Percentiles rank a stretch among this genome's conserved stretches.
phyloP scores from a whole-genome alignment of 441 rosid species.

The Cnidoscolus chayamansa region DNA sequence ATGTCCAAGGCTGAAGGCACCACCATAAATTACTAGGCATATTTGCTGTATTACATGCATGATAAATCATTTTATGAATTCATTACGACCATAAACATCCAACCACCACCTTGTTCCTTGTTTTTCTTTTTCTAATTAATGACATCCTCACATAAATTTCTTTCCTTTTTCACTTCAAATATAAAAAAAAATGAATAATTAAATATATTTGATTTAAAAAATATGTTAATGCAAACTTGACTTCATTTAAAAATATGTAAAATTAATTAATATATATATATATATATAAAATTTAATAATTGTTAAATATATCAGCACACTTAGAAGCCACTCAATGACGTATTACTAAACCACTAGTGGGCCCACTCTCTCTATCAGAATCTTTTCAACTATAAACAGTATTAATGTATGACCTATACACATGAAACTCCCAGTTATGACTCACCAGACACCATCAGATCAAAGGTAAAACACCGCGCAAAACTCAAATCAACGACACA shows the following conservation, averaged over 20 bases:
- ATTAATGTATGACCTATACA: neutral
- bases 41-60: too few species aligned
- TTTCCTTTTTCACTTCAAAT: neutral
- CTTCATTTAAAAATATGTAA: too few species aligned
- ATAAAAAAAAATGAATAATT: neutral
- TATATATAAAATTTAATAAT: too few species aligned
- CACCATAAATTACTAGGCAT: too few species aligned
- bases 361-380: neutral
- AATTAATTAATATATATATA: too few species aligned
- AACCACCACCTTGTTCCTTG: constrained; percentile 52
- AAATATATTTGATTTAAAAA: neutral
- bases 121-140: neutral
- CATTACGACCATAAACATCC: too few species aligned
- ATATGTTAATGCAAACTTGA: neutral
- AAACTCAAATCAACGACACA: neutral
- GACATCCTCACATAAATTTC: too few species aligned
- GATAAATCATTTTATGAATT: too few species aligned
- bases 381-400: neutral
- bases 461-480: neutral
- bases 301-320: neutral
- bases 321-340: constrained; percentile 17
- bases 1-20: too few species aligned
- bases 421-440: neutral
- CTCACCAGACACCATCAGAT: constrained; percentile 28
- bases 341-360: constrained; percentile 15